Evolutionary conservation across 148 eudicot species (phyloP).

Genomic region (Rhododendron ovatum): DNA sequence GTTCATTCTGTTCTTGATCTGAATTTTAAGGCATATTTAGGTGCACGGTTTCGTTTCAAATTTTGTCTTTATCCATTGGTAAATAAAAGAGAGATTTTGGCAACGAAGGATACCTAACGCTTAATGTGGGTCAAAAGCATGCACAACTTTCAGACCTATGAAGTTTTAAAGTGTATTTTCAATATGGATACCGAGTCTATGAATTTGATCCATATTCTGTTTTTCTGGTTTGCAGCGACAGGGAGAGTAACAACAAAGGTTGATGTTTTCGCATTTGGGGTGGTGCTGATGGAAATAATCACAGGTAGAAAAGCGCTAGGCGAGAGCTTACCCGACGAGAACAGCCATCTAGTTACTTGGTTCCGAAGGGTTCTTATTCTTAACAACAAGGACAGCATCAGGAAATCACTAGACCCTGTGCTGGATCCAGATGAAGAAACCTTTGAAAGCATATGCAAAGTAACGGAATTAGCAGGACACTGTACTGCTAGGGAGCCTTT

Average conservation of each 20-base stretch:
- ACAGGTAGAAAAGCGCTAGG: constrained; percentile 52
- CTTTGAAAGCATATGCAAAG: constrained; percentile 35
- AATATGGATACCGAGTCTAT: background rate
- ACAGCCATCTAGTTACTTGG: constrained; percentile 47
- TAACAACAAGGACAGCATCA: constrained; percentile 32
- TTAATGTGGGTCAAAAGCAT: background rate
- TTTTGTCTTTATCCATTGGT: background rate
- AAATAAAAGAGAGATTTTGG: background rate
- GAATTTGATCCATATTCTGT: background rate
- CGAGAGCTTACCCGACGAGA: constrained; percentile 46
- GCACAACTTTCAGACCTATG: background rate
- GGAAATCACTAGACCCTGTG: constrained; percentile 27
- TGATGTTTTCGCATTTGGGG: constrained; percentile 53
- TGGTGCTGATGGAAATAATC: constrained; percentile 55
- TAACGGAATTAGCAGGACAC: constrained; percentile 48
- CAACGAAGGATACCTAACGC: background rate
- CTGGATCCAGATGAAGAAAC: constrained; percentile 41
- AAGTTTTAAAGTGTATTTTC: background rate
- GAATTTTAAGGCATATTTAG: background rate
- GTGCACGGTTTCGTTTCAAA: background rate
- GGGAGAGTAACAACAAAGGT: constrained; percentile 62
- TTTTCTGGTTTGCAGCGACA: constrained; percentile 32
- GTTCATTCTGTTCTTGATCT: background rate
- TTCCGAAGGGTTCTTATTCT: constrained; percentile 40
- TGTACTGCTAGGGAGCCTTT: constrained; percentile 51